phyloP scores from a whole-genome alignment of 2,329 filamentous ascomycete species.

The Neonectria punicea region DNA sequence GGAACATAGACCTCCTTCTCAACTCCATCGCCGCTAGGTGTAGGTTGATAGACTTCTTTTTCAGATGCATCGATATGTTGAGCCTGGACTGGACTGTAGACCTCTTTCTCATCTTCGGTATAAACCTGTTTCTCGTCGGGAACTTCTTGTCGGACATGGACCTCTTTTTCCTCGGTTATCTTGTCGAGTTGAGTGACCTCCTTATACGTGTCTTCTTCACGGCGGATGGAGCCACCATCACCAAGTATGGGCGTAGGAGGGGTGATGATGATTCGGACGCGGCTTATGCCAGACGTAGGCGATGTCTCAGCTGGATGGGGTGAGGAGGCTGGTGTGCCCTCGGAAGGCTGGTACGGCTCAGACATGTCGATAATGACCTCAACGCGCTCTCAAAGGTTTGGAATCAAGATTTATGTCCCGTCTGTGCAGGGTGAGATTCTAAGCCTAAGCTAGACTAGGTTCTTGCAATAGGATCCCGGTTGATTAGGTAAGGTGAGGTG shows the following conservation, averaged over 20 bases:
- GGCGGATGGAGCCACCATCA: neutral
- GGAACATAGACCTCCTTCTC: slow-evolving; percentile 23
- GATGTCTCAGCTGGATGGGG: neutral
- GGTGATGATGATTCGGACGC: slow-evolving; percentile 32
- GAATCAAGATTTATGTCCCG: neutral
- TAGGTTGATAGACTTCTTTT: slow-evolving; percentile 18
- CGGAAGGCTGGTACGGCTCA: neutral
- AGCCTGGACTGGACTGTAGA: neutral
- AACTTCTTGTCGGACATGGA: neutral
- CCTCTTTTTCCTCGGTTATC: slow-evolving; percentile 30
- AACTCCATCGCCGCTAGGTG: neutral
- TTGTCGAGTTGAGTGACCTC: slow-evolving; percentile 19
- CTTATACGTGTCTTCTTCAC: slow-evolving; percentile 25
- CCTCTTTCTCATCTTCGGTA: slow-evolving; percentile 28
- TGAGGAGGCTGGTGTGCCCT: neutral
- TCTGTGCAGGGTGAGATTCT: neutral
- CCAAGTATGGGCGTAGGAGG: slow-evolving; percentile 30
- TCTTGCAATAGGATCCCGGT: neutral
- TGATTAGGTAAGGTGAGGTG: neutral
- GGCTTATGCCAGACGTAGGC: neutral
- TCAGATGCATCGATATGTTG: neutral
- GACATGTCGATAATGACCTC: slow-evolving; percentile 15
- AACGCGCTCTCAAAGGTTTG: slow-evolving; percentile 28
- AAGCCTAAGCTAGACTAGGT: neutral
- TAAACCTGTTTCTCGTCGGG: slow-evolving; percentile 10